Conservation (phyloP, 1,284 basidiomycete genomes). For the Boletus semigastroideus region DNA sequence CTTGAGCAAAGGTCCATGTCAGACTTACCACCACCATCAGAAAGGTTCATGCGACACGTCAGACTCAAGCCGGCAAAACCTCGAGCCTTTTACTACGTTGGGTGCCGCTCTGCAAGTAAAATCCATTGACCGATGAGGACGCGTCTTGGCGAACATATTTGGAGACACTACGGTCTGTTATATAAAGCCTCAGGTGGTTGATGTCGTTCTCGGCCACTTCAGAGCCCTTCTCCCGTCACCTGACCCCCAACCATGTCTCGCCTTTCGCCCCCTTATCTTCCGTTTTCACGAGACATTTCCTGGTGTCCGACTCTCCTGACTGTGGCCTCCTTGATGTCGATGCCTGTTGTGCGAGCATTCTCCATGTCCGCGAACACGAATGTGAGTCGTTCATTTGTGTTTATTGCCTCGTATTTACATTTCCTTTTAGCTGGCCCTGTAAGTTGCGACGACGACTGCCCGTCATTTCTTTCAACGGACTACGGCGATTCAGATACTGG, state of each 20-base stretch:
- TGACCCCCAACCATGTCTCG: neutral
- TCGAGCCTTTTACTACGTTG: conserved; percentile 3
- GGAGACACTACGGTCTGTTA: neutral
- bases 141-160: conserved; percentile 5
- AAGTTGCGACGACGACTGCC: neutral
- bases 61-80: too few species aligned
- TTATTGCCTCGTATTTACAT: neutral
- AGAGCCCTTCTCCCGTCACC: neutral
- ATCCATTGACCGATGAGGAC: conserved; percentile 7
- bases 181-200: conserved; percentile 16
- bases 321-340: neutral
- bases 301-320: neutral
- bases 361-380: conserved; percentile 25
- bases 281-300: too few species aligned
- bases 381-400: conserved; percentile 17
- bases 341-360: conserved; percentile 17
- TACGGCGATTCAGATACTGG: too few species aligned
- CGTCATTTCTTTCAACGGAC: neutral
- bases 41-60: neutral
- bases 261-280: neutral
- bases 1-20: too few species aligned
- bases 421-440: conserved; percentile 25
- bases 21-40: neutral
- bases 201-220: neutral
- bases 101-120: neutral